Evolutionary conservation across 345 rosid species (phyloP).

Genomic region (Brassica rapa): DNA sequence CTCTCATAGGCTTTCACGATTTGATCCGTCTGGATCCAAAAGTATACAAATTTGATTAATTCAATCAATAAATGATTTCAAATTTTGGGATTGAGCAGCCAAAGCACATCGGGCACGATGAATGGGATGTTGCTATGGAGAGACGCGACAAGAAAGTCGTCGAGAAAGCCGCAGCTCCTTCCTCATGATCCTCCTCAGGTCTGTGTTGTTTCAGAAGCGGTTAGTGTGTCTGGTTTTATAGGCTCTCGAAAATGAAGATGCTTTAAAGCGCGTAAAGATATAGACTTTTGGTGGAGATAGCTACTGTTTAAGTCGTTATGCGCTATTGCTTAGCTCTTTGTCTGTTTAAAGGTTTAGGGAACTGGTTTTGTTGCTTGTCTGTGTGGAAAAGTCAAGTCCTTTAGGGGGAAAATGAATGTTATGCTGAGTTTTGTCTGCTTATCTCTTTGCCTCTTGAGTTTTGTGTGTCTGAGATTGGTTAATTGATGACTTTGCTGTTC

Average conservation of each 20-base stretch:
- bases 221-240: neutral
- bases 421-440: neutral
- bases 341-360: neutral
- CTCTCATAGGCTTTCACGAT: neutral
- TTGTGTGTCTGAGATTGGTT: neutral
- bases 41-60: neutral
- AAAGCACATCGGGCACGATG: constrained; percentile 86
- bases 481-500: neutral
- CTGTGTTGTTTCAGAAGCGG: constrained; percentile 13
- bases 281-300: neutral
- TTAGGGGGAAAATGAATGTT: neutral
- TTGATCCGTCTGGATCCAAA: constrained; percentile 1
- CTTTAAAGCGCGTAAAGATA: neutral
- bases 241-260: neutral
- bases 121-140: constrained; percentile 97
- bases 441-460: constrained; percentile 9
- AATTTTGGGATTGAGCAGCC: constrained; percentile 50
- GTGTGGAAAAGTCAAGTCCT: neutral
- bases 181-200: constrained; percentile 47
- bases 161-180: constrained; percentile 48
- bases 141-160: constrained; percentile 89
- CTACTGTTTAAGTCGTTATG: neutral
- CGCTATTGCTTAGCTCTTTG: neutral
- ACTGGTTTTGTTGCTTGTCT: constrained; percentile 5
- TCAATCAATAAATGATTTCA: neutral